Percentiles rank a stretch among this genome's conserved stretches.
These are phyloP conservation scores for Penicillium psychrosexuale DNA, from an alignment of 2,329 filamentous ascomycete genomes.

Conservation along the genomic window DNA sequence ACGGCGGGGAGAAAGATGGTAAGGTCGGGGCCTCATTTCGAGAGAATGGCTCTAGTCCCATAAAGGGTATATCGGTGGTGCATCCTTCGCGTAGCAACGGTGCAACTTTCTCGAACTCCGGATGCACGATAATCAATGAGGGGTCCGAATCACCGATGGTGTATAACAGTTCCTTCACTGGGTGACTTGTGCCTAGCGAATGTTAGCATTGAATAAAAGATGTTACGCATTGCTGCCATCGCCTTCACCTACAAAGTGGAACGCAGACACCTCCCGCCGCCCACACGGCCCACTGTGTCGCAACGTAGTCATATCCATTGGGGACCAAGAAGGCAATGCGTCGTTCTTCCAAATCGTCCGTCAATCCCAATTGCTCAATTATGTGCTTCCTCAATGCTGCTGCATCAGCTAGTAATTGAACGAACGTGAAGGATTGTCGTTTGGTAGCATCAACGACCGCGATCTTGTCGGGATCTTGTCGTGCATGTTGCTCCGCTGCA, in stretches of 20 bases:
- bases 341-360: slow-evolving; percentile 36
- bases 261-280: slow-evolving; percentile 45
- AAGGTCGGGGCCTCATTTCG: slow-evolving; percentile 23
- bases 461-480: slow-evolving; percentile 33
- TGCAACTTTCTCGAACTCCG: slow-evolving; percentile 36
- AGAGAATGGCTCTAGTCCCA: slow-evolving; percentile 28
- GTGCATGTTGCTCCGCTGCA: slow-evolving; percentile 36
- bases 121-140: slow-evolving; percentile 42
- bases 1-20: slow-evolving; percentile 32
- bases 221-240: neutral
- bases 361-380: slow-evolving; percentile 30
- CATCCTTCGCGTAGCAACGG: slow-evolving; percentile 31
- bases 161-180: slow-evolving; percentile 42
- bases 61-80: slow-evolving; percentile 30
- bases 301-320: slow-evolving; percentile 44
- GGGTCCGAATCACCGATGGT: slow-evolving; percentile 44
- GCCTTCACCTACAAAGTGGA: slow-evolving; percentile 39
- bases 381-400: slow-evolving; percentile 37
- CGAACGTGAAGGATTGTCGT: slow-evolving; percentile 40
- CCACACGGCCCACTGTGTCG: slow-evolving; percentile 45
- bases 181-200: slow-evolving; percentile 40
- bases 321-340: slow-evolving; percentile 41
- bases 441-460: slow-evolving; percentile 42
- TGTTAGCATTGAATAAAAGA: neutral
- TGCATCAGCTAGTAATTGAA: slow-evolving; percentile 41